A percentile compares a stretch with the other conserved stretches of the same genome.
phyloP scores from a whole-genome alignment of 2,329 filamentous ascomycete genomes.

The Botrytis byssoidea region DNA sequence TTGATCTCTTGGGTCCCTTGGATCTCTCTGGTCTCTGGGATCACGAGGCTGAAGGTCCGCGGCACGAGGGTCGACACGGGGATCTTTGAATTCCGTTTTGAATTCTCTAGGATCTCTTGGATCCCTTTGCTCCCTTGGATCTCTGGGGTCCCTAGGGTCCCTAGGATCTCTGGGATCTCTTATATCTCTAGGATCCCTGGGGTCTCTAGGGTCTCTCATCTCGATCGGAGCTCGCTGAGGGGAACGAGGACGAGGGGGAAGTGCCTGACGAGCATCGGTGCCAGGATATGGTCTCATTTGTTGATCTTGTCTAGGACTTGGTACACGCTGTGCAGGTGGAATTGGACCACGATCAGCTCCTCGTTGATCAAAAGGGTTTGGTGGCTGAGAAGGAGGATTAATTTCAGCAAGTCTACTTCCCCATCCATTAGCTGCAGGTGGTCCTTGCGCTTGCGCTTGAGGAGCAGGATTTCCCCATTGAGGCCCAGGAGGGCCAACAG shows the following conservation, averaged over 20 bases:
- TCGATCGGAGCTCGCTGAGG: slow-evolving; percentile 42
- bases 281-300: slow-evolving; percentile 69
- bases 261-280: slow-evolving; percentile 51
- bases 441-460: slow-evolving; percentile 57
- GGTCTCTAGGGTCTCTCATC: slow-evolving; percentile 2
- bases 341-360: slow-evolving; percentile 69
- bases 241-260: slow-evolving; percentile 56
- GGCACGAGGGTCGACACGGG: slow-evolving; percentile 22
- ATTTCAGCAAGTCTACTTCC: slow-evolving; percentile 74
- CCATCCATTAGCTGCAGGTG: slow-evolving; percentile 49
- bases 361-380: slow-evolving; percentile 79
- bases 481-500: slow-evolving; percentile 79
- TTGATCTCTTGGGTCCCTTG: not conserved
- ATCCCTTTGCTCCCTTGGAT: not conserved
- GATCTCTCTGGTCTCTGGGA: slow-evolving; percentile 23
- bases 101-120: slow-evolving; percentile 2
- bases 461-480: slow-evolving; percentile 82
- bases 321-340: slow-evolving; percentile 59
- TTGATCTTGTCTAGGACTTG: slow-evolving; percentile 73
- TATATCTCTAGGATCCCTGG: slow-evolving; percentile 7
- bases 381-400: slow-evolving; percentile 69
- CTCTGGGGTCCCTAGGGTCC: slow-evolving; percentile 5
- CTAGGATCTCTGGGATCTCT: slow-evolving; percentile 6
- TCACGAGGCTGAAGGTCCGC: slow-evolving; percentile 36
- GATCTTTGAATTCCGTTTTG: slow-evolving; percentile 8